A percentile compares a stretch with the other conserved stretches of the same genome.
Conservation (phyloP, 345 rosid species). For the Populus nigra region DNA sequence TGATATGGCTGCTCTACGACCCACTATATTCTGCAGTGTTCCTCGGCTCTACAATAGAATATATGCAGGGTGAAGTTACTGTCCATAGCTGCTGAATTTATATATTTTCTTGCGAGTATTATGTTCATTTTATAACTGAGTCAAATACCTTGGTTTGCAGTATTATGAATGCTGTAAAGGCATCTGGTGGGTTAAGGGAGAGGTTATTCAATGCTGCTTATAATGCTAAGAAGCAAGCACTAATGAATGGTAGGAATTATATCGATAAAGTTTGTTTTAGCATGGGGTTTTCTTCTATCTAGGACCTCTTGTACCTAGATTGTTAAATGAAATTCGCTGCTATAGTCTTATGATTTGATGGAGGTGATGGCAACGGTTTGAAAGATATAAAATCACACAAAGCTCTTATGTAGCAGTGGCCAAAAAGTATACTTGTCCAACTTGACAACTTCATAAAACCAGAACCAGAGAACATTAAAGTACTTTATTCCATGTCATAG, state of each 20-base stretch:
- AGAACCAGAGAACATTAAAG: too few species aligned
- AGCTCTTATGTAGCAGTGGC: background rate
- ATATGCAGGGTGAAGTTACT: constrained; percentile 67
- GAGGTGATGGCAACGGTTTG: background rate
- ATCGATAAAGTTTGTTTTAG: background rate
- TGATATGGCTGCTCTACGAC: constrained; percentile 85
- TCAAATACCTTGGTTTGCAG: constrained; percentile 44
- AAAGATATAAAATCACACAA: background rate
- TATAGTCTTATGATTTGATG: background rate
- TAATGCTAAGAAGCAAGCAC: constrained; percentile 90
- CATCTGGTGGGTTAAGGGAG: constrained; percentile 78
- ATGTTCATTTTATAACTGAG: constrained; percentile 11
- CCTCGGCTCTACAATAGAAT: constrained; percentile 95
- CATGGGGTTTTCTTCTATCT: background rate
- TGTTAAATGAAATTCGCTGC: background rate
- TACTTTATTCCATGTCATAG: too few species aligned
- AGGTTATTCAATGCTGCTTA: constrained; percentile 90
- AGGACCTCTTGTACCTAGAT: background rate
- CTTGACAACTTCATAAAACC: background rate
- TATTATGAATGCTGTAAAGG: constrained; percentile 71
- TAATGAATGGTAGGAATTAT: constrained; percentile 60
- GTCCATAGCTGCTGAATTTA: constrained; percentile 18
- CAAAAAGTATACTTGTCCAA: background rate
- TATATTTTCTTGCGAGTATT: constrained; percentile 15
- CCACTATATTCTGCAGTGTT: constrained; percentile 89